These are phyloP conservation scores for Annulohypoxylon stygium DNA, from an alignment of 495 filamentous ascomycete species.

Conservation along the genomic window DNA sequence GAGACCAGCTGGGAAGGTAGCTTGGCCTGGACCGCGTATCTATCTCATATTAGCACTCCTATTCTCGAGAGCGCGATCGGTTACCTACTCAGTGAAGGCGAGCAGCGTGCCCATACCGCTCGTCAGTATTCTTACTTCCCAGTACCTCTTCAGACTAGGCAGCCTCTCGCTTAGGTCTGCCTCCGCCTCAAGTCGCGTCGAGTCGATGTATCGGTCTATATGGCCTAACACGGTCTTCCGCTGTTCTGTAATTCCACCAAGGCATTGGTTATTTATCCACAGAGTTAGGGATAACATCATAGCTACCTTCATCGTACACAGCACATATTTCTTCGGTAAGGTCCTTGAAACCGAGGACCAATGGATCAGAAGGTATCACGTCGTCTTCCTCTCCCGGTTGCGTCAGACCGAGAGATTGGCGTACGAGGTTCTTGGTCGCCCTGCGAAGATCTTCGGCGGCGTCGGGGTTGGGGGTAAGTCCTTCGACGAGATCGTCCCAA, in stretches of 20 bases:
- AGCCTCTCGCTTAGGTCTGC: constrained; percentile 39
- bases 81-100: constrained; percentile 44
- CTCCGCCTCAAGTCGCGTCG: constrained; percentile 45
- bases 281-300: background rate
- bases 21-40: constrained; percentile 39
- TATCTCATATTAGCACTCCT: constrained; percentile 13
- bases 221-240: constrained; percentile 29
- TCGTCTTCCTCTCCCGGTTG: constrained; percentile 7
- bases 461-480: constrained; percentile 21
- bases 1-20: constrained; percentile 31
- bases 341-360: constrained; percentile 33
- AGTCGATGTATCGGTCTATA: constrained; percentile 45
- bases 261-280: background rate
- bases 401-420: constrained; percentile 27
- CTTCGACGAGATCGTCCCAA: constrained; percentile 47
- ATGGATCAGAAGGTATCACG: constrained; percentile 20
- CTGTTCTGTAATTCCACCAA: constrained; percentile 30
- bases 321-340: constrained; percentile 31
- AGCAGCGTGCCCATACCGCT: constrained; percentile 48
- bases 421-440: constrained; percentile 42
- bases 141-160: constrained; percentile 46
- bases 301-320: constrained; percentile 41
- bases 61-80: background rate
- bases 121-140: constrained; percentile 47
- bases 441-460: constrained; percentile 38